These are phyloP conservation scores for Beauveria scarabaeidicola DNA, from an alignment of 2,329 filamentous ascomycete species.

Conservation along the genomic window DNA sequence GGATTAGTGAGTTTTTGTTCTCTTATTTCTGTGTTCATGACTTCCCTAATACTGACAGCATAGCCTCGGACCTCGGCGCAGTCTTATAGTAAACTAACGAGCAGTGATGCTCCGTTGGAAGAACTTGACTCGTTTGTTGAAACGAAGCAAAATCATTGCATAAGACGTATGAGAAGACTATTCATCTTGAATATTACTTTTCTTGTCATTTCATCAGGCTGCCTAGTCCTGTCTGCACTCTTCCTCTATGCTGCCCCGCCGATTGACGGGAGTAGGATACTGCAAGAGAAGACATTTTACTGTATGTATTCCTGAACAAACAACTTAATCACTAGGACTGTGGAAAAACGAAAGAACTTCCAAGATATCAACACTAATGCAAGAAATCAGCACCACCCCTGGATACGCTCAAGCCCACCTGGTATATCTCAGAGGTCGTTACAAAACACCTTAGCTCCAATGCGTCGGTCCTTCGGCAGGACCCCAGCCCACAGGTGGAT, in stretches of 20 bases:
- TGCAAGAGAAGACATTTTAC: background rate
- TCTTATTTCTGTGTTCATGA: background rate
- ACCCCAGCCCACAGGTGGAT: slow-evolving; percentile 6
- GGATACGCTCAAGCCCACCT: background rate
- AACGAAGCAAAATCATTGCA: background rate
- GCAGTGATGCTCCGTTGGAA: background rate
- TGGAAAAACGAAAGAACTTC: no score
- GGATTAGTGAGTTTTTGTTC: background rate
- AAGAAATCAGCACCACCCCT: background rate
- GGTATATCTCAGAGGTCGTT: background rate
- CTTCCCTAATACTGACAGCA: background rate
- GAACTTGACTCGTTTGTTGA: background rate
- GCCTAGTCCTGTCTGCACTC: background rate
- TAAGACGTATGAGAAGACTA: background rate
- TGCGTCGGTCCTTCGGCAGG: slow-evolving; percentile 3
- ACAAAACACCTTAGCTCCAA: background rate
- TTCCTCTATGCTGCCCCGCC: background rate
- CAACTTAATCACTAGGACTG: background rate
- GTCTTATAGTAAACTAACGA: background rate
- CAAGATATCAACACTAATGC: no score
- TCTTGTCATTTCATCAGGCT: background rate
- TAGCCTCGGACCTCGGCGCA: background rate
- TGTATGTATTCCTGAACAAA: background rate
- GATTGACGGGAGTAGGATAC: background rate
- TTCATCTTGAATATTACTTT: background rate